These are phyloP conservation scores for Syzygium aqueum DNA, from an alignment of 345 rosid species.

Conservation along the genomic window DNA sequence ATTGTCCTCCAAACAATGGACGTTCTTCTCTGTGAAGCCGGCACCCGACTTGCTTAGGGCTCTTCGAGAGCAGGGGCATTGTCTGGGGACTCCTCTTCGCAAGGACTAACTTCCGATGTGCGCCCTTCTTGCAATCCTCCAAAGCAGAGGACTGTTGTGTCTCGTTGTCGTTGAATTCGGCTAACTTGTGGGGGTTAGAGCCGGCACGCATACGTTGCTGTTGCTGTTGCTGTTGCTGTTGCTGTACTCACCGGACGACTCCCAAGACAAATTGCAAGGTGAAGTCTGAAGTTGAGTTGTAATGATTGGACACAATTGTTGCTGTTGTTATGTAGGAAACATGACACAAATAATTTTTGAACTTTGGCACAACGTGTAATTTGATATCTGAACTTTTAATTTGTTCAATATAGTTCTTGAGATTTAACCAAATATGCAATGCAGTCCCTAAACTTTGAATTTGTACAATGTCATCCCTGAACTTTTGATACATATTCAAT, in stretches of 20 bases:
- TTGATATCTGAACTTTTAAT: too few species aligned
- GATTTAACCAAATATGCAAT: too few species aligned
- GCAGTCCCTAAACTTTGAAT: too few species aligned
- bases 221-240: fast-evolving
- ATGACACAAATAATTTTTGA: too few species aligned
- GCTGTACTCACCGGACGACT: neutral
- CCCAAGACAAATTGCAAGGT: neutral
- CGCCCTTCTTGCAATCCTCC: neutral
- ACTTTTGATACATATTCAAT: too few species aligned
- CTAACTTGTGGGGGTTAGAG: neutral
- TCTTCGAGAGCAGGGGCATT: neutral
- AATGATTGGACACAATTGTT: neutral
- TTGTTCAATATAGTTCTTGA: too few species aligned
- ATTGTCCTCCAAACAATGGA: neutral
- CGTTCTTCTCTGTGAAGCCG: neutral
- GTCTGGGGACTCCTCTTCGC: neutral
- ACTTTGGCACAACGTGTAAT: too few species aligned
- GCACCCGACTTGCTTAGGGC: neutral
- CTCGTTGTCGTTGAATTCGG: neutral
- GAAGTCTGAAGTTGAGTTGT: neutral
- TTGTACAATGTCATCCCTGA: too few species aligned
- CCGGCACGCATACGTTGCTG: fast-evolving
- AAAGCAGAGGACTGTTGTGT: neutral
- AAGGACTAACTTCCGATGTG: neutral
- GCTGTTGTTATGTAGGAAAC: neutral